These are phyloP conservation scores for Penicillium sclerotiorum DNA, from an alignment of 2,329 filamentous ascomycete genomes.

Conservation along the genomic window DNA sequence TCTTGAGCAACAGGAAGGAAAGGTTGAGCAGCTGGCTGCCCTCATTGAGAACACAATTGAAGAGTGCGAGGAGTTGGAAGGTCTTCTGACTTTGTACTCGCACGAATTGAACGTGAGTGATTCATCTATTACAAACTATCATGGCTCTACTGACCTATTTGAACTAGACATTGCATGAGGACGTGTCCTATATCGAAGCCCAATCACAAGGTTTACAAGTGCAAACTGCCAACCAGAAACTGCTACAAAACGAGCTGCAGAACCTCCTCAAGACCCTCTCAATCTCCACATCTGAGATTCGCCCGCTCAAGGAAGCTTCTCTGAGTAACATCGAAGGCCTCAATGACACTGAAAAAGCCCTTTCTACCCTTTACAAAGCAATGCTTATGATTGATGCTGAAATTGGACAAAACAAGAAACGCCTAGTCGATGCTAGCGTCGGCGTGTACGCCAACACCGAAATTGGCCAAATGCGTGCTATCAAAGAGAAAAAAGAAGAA, in stretches of 20 bases:
- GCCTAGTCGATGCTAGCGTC: slow-evolving; percentile 50
- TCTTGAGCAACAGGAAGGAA: slow-evolving; percentile 81
- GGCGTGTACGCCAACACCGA: slow-evolving; percentile 72
- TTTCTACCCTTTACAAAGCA: slow-evolving; percentile 85
- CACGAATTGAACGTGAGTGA: slow-evolving; percentile 85
- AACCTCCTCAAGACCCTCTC: slow-evolving; percentile 88
- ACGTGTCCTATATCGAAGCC: slow-evolving; percentile 95
- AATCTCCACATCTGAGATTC: slow-evolving; percentile 75
- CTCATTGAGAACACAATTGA: slow-evolving; percentile 88
- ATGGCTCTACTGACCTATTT: slow-evolving; percentile 24
- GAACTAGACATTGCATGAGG: slow-evolving; percentile 81
- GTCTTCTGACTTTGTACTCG: slow-evolving; percentile 87
- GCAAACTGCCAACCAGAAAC: slow-evolving; percentile 94
- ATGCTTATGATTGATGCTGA: slow-evolving; percentile 91
- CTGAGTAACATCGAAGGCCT: slow-evolving; percentile 72
- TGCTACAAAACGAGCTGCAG: slow-evolving; percentile 86
- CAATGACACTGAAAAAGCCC: slow-evolving; percentile 73
- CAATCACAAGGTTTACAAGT: slow-evolving; percentile 97
- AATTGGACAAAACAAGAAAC: slow-evolving; percentile 60
- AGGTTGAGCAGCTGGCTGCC: slow-evolving; percentile 80
- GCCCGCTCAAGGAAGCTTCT: slow-evolving; percentile 71
- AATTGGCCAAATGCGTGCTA: slow-evolving; percentile 81
- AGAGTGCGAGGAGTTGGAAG: slow-evolving; percentile 95
- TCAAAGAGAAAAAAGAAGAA: slow-evolving; percentile 91
- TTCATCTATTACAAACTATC: not conserved